Evolutionary conservation across 2,329 filamentous ascomycete genomes (phyloP).

Genomic region (Penicillium palitans): DNA sequence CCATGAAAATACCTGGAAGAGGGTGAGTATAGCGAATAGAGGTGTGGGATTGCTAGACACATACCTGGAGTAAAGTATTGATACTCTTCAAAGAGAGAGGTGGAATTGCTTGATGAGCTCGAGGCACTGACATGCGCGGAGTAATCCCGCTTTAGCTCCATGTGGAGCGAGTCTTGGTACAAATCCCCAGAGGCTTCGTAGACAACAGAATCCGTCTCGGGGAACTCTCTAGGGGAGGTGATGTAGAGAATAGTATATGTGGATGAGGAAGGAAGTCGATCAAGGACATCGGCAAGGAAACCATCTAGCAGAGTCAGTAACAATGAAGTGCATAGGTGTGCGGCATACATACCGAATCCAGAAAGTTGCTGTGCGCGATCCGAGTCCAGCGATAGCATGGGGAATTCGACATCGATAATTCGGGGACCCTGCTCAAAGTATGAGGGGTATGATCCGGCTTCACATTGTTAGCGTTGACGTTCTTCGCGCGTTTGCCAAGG

Average conservation of each 20-base stretch:
- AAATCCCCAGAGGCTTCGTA: constrained; percentile 65
- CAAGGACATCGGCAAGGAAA: constrained; percentile 49
- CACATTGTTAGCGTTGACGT: constrained; percentile 19
- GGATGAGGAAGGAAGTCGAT: constrained; percentile 49
- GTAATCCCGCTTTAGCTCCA: constrained; percentile 71
- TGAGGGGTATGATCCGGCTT: constrained; percentile 44
- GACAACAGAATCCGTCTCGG: constrained; percentile 32
- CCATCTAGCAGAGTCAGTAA: constrained; percentile 40
- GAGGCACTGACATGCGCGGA: constrained; percentile 24
- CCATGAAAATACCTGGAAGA: constrained; percentile 80
- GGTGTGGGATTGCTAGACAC: constrained; percentile 26
- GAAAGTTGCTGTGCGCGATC: constrained; percentile 43
- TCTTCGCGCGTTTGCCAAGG: neutral
- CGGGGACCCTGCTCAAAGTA: constrained; percentile 41
- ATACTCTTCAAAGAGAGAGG: constrained; percentile 76
- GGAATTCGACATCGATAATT: constrained; percentile 49
- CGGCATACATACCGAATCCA: constrained; percentile 42
- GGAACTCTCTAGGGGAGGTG: constrained; percentile 57
- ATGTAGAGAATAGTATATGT: constrained; percentile 76
- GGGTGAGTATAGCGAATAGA: constrained; percentile 12
- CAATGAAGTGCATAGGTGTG: neutral
- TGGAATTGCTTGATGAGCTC: constrained; percentile 42
- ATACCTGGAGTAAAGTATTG: constrained; percentile 88
- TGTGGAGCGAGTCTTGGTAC: constrained; percentile 60
- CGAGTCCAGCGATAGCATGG: constrained; percentile 39